Evolutionary conservation across 768 basidiomycete genomes (phyloP).

Genomic region (Candolleomyces eurysporus): DNA sequence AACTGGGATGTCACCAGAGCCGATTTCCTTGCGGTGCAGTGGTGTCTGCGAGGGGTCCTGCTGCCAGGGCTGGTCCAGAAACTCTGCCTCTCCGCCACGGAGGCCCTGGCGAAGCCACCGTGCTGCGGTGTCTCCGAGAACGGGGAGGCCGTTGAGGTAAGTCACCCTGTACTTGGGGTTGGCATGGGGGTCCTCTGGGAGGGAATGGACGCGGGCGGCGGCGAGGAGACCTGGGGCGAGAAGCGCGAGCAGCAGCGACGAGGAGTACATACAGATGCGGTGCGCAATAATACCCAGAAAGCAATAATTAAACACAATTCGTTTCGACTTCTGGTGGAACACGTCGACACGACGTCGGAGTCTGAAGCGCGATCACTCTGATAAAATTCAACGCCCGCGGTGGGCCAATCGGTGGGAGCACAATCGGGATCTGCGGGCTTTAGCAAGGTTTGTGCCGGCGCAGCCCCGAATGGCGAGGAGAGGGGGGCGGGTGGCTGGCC

Average conservation of each 20-base stretch:
- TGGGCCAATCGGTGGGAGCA: conserved; percentile 4
- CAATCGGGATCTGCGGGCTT: conserved; percentile 4
- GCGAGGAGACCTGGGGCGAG: conserved; percentile 23
- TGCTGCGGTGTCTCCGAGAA: conserved; percentile 69
- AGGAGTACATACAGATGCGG: conserved; percentile 19
- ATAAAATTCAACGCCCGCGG: conserved; percentile 3
- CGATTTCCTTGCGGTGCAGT: conserved; percentile 57
- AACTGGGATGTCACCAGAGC: conserved; percentile 39
- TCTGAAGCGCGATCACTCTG: background rate
- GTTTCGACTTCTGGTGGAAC: too few relatives aligned
- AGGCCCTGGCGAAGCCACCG: conserved; percentile 74
- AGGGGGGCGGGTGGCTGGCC: background rate
- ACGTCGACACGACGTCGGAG: background rate
- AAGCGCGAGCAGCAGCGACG: conserved; percentile 16
- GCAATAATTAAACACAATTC: background rate
- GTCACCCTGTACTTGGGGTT: conserved; percentile 81
- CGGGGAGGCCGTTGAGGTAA: conserved; percentile 77
- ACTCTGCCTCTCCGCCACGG: conserved; percentile 72
- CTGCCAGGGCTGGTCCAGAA: conserved; percentile 65
- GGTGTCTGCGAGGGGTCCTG: conserved; percentile 38
- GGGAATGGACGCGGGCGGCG: conserved; percentile 52
- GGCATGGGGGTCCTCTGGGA: conserved; percentile 78
- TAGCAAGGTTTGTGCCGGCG: background rate
- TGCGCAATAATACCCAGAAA: conserved; percentile 5
- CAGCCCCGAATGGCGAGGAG: background rate